Evolutionary conservation across 495 filamentous ascomycete genomes (phyloP).

Genomic region (Penicillium bialowiezense): DNA sequence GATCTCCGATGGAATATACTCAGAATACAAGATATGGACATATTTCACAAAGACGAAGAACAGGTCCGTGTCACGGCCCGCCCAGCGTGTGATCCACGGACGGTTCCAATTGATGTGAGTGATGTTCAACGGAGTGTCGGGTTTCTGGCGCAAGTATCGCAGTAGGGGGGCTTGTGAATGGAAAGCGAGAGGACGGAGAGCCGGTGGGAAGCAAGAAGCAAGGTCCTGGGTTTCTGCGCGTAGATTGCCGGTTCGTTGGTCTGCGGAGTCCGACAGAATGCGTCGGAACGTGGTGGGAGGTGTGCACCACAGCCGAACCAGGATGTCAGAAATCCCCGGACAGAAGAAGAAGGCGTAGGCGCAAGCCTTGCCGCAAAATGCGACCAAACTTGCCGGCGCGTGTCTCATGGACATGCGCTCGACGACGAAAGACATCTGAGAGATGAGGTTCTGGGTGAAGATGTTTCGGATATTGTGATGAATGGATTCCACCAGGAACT

Average conservation of each 20-base stretch:
- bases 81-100: conserved; percentile 83
- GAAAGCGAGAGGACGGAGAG: conserved; percentile 69
- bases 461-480: conserved; percentile 92
- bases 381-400: conserved; percentile 87
- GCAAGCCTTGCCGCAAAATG: conserved; percentile 89
- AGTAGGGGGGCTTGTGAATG: conserved; percentile 60
- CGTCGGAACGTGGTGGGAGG: conserved; percentile 64
- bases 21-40: conserved; percentile 77
- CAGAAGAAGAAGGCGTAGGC: conserved; percentile 98
- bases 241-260: conserved; percentile 35
- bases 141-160: conserved; percentile 63
- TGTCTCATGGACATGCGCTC: conserved; percentile 88
- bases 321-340: conserved; percentile 80
- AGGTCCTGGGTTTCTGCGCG: conserved; percentile 52
- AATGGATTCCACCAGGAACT: conserved; percentile 84
- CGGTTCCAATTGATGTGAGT: conserved; percentile 80
- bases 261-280: conserved; percentile 63
- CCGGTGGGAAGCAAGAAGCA: conserved; percentile 66
- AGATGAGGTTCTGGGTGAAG: conserved; percentile 80
- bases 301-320: conserved; percentile 80
- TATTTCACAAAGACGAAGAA: conserved; percentile 94
- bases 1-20: conserved; percentile 68
- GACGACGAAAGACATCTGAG: conserved; percentile 85
- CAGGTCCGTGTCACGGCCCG: conserved; percentile 84
- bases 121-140: conserved; percentile 65